Percentiles rank a stretch among this genome's conserved stretches.
phyloP scores from a whole-genome alignment of 441 rosid species.

The Adansonia gregorii region DNA sequence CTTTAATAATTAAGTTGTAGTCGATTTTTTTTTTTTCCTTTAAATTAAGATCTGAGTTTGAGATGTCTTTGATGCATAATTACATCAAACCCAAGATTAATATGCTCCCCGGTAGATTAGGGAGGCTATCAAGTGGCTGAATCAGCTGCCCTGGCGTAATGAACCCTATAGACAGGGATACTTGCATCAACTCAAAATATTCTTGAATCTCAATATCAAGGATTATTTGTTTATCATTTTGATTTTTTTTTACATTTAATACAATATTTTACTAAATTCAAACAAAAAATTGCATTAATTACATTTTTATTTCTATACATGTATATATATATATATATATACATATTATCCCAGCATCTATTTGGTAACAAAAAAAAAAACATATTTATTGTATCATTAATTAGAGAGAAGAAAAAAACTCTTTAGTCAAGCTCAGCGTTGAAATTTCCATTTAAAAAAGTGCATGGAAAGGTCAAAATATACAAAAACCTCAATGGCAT shows the following conservation, averaged over 20 bases:
- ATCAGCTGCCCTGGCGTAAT: neutral
- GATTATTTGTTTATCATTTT: too few species aligned
- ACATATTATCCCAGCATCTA: too few species aligned
- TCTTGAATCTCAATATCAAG: too few species aligned
- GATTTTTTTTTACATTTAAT: too few species aligned
- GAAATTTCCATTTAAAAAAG: conserved; percentile 6
- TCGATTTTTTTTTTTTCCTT: neutral
- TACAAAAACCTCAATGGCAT: conserved; percentile 18
- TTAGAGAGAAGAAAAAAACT: neutral
- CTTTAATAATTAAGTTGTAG: neutral
- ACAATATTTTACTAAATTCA: too few species aligned
- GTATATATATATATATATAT: too few species aligned
- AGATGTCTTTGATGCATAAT: neutral
- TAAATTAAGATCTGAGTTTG: neutral
- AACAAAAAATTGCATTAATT: too few species aligned
- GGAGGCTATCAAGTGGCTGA: neutral
- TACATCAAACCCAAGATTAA: neutral
- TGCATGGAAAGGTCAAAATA: neutral
- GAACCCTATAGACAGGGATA: neutral
- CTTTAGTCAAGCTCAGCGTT: neutral
- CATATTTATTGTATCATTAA: neutral
- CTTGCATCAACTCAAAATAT: too few species aligned
- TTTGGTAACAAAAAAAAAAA: too few species aligned
- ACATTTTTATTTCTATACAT: too few species aligned
- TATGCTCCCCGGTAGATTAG: neutral